Percentiles rank a stretch among this genome's conserved stretches.
Conservation (phyloP, 371 early-diverging fungal genomes). For the Apophysomyces variabilis region DNA sequence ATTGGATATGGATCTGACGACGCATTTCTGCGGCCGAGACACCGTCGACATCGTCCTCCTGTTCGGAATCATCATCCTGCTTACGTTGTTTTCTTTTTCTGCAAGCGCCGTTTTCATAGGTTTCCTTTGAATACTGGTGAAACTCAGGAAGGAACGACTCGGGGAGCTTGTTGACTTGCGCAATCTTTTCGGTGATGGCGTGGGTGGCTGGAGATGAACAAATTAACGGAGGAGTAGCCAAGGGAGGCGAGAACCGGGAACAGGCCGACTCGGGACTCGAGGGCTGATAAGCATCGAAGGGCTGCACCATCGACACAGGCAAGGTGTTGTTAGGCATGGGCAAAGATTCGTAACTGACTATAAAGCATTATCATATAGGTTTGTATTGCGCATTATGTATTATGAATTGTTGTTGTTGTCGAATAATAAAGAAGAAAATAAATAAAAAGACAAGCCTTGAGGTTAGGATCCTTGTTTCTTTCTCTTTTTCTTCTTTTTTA, state of each 20-base stretch:
- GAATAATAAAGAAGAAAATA: neutral
- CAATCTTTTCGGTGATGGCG: conserved; percentile 44
- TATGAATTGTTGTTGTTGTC: neutral
- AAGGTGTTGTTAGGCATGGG: conserved; percentile 4
- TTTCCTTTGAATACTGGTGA: conserved; percentile 55
- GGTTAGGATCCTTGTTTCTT: too few species aligned
- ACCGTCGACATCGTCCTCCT: conserved; percentile 34
- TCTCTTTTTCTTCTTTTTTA: neutral
- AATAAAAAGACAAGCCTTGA: neutral
- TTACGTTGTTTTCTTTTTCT: conserved; percentile 37
- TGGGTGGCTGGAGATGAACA: conserved; percentile 25
- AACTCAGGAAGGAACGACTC: conserved; percentile 56
- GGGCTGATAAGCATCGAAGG: conserved; percentile 29
- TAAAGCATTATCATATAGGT: too few species aligned
- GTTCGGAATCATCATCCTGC: conserved; percentile 29
- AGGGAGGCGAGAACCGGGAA: conserved; percentile 38
- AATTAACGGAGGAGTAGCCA: conserved; percentile 25
- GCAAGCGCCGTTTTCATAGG: conserved; percentile 52
- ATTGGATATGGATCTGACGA: conserved; percentile 65
- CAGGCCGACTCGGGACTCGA: conserved; percentile 39
- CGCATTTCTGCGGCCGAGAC: conserved; percentile 55
- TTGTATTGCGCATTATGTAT: too few species aligned
- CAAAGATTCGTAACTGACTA: conserved; percentile 4
- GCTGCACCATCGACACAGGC: conserved; percentile 23
- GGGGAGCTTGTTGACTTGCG: conserved; percentile 50